Base-by-base conservation (phyloP, 257 asterid species). In the Cinchona pubescens region DNA sequence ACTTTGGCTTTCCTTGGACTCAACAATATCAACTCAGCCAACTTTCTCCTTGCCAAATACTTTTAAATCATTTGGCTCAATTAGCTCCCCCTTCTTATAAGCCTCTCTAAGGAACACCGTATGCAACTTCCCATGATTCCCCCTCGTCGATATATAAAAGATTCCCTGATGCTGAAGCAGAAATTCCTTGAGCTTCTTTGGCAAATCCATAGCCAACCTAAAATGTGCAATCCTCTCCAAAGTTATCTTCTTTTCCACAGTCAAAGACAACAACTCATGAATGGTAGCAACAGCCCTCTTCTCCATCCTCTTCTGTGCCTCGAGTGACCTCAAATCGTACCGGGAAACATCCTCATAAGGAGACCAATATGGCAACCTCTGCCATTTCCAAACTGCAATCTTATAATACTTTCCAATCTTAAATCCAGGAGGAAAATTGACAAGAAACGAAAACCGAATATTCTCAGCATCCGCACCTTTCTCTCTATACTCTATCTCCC, bases 331-430 rank as follows among this genome's bases (percentile, higher is more conserved):
- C 83, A 91, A 77, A 77, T 93, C 98, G 51, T 89, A 91, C 62
- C 93, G 94, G 0, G 92, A 89, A 19, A 90, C 79, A 67, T 93
- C 88, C 81, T 91, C 98, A 59, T 91, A 91, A 0, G 98, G 98
- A 5, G 96, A 93, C 97, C 98, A 93, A 75, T 93, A 93, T 5
- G 98, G 98, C 79, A 91, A 72, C 86, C 97, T 88, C 87, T 93
- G 97, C 98, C 98, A 91, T 49, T 93, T 91, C 98, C 98, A 91
- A 35, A 93, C 87, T 0, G 96, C 97, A 49, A 90, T 93, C 86
- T 84, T 91, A 82, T 85, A 90, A 80, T 90, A 88, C 87, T 90
- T 93, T 15, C 97, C 96, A 42, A 88, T 87, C 90, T 88, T 93
- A 60, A 91, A 93, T 43, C 96, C 97, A 0, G 97, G 97, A 13